Conservation (phyloP, 1,139 yeast genomes). For the Protomyces arabidopsidicola region DNA sequence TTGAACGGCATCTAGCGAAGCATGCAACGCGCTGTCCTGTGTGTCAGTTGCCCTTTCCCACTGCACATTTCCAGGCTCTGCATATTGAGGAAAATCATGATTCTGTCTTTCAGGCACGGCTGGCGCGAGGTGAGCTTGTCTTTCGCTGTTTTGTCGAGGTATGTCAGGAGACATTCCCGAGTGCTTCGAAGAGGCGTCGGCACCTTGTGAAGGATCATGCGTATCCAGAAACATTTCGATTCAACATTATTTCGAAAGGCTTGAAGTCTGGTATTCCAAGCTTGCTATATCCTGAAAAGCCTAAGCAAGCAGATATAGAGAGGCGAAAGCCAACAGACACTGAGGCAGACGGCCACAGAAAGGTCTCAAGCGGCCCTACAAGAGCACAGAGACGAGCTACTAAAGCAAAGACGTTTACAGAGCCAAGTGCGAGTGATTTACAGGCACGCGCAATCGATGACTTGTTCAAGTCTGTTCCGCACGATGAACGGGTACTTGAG, state of each 20-base stretch:
- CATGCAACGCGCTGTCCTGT: slow-evolving; percentile 41
- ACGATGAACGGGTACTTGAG: background rate
- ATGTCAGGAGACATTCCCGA: background rate
- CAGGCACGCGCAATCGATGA: background rate
- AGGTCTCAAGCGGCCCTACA: background rate
- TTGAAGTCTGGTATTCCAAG: slow-evolving; percentile 2
- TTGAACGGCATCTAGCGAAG: slow-evolving; percentile 30
- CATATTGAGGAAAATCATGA: slow-evolving; percentile 55
- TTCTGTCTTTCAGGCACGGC: slow-evolving; percentile 44
- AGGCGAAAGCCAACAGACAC: background rate
- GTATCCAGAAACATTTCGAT: slow-evolving; percentile 17
- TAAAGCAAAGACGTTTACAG: background rate
- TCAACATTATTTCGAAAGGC: slow-evolving; percentile 6
- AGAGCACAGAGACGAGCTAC: background rate
- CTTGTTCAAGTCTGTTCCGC: background rate
- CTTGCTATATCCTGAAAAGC: slow-evolving; percentile 6
- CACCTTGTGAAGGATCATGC: slow-evolving; percentile 9
- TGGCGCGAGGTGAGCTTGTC: slow-evolving; percentile 42
- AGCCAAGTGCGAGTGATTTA: background rate
- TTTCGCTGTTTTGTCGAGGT: slow-evolving; percentile 8
- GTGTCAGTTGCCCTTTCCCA: slow-evolving; percentile 48
- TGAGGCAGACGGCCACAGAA: background rate
- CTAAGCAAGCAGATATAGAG: background rate
- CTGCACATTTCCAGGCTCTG: slow-evolving; percentile 42
- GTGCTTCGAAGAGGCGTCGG: slow-evolving; percentile 3